These are phyloP conservation scores for Trichophyton simii DNA, from an alignment of 2,329 filamentous ascomycete genomes.

Conservation along the genomic window DNA sequence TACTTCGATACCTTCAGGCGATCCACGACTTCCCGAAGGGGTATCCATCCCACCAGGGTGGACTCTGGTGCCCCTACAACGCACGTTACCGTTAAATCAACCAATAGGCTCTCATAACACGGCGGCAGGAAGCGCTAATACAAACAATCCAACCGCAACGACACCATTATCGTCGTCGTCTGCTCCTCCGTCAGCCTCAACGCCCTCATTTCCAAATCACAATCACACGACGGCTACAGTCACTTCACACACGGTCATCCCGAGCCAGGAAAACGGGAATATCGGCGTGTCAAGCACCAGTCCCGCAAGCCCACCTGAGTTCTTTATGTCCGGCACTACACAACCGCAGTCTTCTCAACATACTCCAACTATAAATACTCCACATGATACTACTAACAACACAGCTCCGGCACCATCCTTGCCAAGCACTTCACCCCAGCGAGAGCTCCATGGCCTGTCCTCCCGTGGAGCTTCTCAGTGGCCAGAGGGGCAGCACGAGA, in stretches of 20 bases:
- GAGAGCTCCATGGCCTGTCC: not conserved
- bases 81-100: constrained; percentile 14
- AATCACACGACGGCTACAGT: not conserved
- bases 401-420: not conserved
- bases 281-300: not conserved
- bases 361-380: not conserved
- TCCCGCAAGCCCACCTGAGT: not conserved
- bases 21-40: constrained; percentile 39
- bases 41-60: constrained; percentile 42
- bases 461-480: not conserved
- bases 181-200: not conserved
- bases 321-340: not conserved
- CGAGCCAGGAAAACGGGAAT: not conserved
- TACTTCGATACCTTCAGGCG: constrained; percentile 28
- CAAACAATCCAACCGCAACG: not conserved
- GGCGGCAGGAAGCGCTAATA: not conserved
- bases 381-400: not conserved
- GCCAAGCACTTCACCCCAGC: not conserved
- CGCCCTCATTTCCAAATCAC: not conserved
- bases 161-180: not conserved
- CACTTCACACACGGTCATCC: not conserved
- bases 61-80: constrained; percentile 36
- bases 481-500: not conserved
- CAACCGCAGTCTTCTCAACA: not conserved
- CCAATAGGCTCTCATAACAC: not conserved